A percentile compares a stretch with the other conserved stretches of the same genome.
These are phyloP conservation scores for Colletotrichum sp. DNA, from an alignment of 2,329 filamentous ascomycete genomes.

Conservation along the genomic window DNA sequence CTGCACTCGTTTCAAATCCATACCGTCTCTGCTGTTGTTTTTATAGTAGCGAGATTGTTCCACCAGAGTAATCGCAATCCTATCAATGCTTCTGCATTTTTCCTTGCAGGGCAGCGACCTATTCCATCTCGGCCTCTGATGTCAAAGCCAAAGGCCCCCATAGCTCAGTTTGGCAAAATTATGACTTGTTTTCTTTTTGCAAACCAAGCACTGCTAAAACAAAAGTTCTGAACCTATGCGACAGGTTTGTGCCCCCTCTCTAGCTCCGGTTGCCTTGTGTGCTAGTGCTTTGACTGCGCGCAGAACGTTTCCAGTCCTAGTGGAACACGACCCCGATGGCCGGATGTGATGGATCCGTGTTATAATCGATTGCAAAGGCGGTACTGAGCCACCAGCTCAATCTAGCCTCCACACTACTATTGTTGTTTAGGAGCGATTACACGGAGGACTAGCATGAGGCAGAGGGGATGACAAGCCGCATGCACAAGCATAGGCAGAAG, in stretches of 20 bases:
- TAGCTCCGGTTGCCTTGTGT: background rate
- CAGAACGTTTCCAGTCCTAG: no score
- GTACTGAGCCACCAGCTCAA: background rate
- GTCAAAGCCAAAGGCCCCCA: background rate
- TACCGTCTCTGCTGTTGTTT: background rate
- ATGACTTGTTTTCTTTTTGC: background rate
- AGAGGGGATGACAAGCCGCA: background rate
- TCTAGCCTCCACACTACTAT: background rate
- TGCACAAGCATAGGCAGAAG: background rate
- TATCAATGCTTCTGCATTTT: background rate
- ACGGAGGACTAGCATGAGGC: background rate
- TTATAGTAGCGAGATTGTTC: background rate
- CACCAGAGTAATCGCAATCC: background rate
- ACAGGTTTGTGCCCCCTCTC: background rate
- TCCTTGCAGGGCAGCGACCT: background rate
- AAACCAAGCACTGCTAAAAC: background rate
- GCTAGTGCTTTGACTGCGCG: no score
- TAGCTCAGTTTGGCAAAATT: background rate
- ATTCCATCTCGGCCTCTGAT: background rate
- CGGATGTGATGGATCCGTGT: no score
- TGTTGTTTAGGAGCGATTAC: background rate
- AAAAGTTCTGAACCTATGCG: background rate
- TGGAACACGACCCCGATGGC: fast-evolving
- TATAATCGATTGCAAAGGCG: background rate
- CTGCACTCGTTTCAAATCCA: background rate